A percentile compares a stretch with the other conserved stretches of the same genome.
These are phyloP conservation scores for Adansonia digitata DNA, from an alignment of 345 rosid genomes.

Conservation along the genomic window DNA sequence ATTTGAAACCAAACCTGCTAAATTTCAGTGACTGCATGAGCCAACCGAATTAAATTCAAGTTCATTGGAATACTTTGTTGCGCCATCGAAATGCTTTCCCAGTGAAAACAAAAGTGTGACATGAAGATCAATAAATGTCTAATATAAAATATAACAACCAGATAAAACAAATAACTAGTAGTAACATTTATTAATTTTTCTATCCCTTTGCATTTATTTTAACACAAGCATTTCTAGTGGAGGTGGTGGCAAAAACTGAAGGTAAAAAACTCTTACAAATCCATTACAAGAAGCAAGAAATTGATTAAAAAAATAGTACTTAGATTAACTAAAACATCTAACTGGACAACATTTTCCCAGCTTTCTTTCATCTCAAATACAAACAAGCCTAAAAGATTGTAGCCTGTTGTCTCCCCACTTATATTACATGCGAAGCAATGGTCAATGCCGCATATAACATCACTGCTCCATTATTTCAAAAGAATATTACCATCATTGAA, in stretches of 20 bases:
- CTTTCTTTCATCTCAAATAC: conserved; percentile 16
- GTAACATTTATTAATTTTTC: neutral
- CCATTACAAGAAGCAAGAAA: conserved; percentile 3
- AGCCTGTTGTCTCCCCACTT: neutral
- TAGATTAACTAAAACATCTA: neutral
- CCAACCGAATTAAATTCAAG: no score
- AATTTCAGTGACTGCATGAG: no score
- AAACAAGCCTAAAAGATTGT: conserved; percentile 4
- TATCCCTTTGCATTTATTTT: neutral
- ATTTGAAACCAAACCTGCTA: no score
- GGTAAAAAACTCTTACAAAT: conserved; percentile 15
- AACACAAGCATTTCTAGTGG: neutral
- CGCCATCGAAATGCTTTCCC: no score
- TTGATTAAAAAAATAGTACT: neutral
- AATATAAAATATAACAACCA: neutral
- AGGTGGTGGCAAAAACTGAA: conserved; percentile 2
- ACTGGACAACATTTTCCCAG: conserved; percentile 19
- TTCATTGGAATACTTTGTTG: no score
- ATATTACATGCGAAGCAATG: conserved; percentile 1
- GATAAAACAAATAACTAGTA: neutral
- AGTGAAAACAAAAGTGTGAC: no score
- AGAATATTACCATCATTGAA: conserved; percentile 16
- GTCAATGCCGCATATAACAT: conserved; percentile 4
- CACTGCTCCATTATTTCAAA: conserved; percentile 18
- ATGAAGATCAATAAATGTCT: no score